Evolutionary conservation across 768 basidiomycete genomes (phyloP).

Genomic region (Hydnomerulius pinastri): DNA sequence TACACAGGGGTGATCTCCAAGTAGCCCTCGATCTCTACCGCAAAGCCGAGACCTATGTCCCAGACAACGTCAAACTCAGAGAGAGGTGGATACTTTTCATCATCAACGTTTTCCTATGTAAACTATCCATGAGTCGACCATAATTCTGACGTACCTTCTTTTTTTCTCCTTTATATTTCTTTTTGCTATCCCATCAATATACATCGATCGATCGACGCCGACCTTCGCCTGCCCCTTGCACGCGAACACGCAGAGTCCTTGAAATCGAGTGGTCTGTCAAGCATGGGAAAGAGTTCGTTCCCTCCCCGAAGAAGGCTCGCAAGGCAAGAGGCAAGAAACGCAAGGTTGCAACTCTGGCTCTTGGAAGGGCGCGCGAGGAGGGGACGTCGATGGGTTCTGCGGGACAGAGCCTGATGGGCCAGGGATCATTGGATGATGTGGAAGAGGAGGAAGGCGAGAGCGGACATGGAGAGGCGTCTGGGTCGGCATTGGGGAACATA

Average conservation of each 20-base stretch:
- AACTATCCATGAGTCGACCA: constrained; percentile 41
- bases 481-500: constrained; percentile 14
- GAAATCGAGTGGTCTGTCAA: constrained; percentile 81
- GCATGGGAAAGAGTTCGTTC: constrained; percentile 58
- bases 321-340: constrained; percentile 36
- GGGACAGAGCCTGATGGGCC: constrained; percentile 17
- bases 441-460: constrained; percentile 37
- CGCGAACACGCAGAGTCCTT: constrained; percentile 57
- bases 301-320: constrained; percentile 49
- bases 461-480: constrained; percentile 12
- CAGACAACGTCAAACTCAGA: constrained; percentile 83
- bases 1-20: constrained; percentile 73
- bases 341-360: constrained; percentile 26
- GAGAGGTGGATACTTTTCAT: constrained; percentile 85
- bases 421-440: constrained; percentile 39
- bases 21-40: constrained; percentile 80
- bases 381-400: constrained; percentile 12
- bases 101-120: constrained; percentile 63
- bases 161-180: constrained; percentile 26
- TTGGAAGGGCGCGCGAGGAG: constrained; percentile 12
- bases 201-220: background rate
- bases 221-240: constrained; percentile 5
- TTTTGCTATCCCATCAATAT: background rate
- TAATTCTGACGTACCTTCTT: constrained; percentile 44
- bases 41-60: constrained; percentile 80